A percentile compares a stretch with the other conserved stretches of the same genome.
These are phyloP conservation scores for Aspergillus terreus DNA, from an alignment of 2,329 filamentous ascomycete genomes.

Conservation along the genomic window DNA sequence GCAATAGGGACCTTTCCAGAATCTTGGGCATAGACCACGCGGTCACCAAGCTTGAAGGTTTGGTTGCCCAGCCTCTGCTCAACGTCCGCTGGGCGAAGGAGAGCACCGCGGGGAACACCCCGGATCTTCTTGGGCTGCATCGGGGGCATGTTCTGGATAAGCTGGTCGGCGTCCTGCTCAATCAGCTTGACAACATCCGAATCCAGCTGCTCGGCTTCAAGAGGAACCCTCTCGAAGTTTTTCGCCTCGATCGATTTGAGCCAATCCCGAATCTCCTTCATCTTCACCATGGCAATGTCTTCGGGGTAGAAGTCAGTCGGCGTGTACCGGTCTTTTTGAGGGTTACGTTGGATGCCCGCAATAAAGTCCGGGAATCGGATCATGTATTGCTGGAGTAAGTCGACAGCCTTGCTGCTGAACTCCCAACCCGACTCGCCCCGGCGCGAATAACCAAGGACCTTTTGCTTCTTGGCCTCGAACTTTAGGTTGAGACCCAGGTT, in stretches of 20 bases:
- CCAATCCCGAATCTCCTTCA: conserved; percentile 94
- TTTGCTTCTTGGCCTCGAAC: conserved; percentile 91
- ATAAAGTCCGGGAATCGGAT: conserved; percentile 93
- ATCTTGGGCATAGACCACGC: conserved; percentile 87
- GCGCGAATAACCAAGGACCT: conserved; percentile 92
- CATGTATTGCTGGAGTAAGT: conserved; percentile 84
- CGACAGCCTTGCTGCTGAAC: conserved; percentile 80
- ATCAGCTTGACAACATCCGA: conserved; percentile 81
- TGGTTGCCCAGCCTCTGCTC: conserved; percentile 88
- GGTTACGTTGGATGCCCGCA: conserved; percentile 78
- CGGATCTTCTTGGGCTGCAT: conserved; percentile 66
- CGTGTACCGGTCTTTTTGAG: conserved; percentile 75
- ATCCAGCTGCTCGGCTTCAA: conserved; percentile 94
- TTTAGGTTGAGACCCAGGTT: conserved; percentile 95
- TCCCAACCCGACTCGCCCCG: conserved; percentile 89
- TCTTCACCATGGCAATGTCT: conserved; percentile 67
- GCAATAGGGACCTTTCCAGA: conserved; percentile 94
- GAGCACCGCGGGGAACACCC: conserved; percentile 77
- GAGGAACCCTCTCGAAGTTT: conserved; percentile 89
- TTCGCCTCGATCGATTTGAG: conserved; percentile 87
- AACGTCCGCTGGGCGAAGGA: conserved; percentile 93
- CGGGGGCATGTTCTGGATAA: conserved; percentile 50
- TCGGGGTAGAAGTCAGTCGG: conserved; percentile 84
- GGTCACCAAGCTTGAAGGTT: conserved; percentile 77
- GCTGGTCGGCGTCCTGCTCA: conserved; percentile 68